phyloP scores from a whole-genome alignment of 2,329 filamentous ascomycete species.

The Diaporthe sp. region DNA sequence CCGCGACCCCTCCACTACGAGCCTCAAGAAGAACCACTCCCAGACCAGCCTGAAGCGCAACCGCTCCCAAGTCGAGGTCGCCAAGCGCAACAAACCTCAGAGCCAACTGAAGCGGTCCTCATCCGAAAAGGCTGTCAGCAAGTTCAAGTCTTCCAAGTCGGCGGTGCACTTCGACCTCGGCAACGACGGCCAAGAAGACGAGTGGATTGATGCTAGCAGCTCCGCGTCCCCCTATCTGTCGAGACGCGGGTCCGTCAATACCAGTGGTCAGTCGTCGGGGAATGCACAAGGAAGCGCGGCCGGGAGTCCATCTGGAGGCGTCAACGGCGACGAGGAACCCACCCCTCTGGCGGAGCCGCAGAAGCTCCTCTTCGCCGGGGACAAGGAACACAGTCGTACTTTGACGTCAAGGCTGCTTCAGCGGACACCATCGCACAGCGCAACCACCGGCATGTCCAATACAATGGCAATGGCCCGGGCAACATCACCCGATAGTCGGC shows the following conservation, averaged over 20 bases:
- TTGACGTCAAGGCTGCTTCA: conserved; percentile 77
- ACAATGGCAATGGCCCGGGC: conserved; percentile 65
- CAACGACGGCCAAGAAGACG: conserved; percentile 65
- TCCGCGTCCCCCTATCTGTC: conserved; percentile 72
- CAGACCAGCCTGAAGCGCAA: conserved; percentile 71
- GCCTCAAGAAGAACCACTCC: conserved; percentile 65
- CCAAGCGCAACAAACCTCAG: conserved; percentile 63
- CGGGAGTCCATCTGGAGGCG: conserved; percentile 35
- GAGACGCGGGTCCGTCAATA: conserved; percentile 62
- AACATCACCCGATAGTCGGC: conserved; percentile 50
- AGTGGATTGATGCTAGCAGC: conserved; percentile 76
- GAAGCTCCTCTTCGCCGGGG: conserved; percentile 51
- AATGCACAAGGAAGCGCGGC: conserved; percentile 51
- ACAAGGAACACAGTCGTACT: conserved; percentile 70
- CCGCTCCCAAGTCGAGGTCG: conserved; percentile 69
- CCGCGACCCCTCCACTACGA: conserved; percentile 57
- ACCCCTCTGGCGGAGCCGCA: conserved; percentile 41
- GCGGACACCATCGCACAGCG: conserved; percentile 71
- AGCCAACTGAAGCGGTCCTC: conserved; percentile 66
- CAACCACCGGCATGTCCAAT: conserved; percentile 74
- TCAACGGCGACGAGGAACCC: conserved; percentile 36
- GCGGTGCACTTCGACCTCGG: conserved; percentile 76
- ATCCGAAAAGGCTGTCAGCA: conserved; percentile 63
- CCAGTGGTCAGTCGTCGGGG: conserved; percentile 62
- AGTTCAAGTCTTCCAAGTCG: conserved; percentile 57